Conservation (phyloP, 805 yeast species). For the Candida sakaeoensis region DNA sequence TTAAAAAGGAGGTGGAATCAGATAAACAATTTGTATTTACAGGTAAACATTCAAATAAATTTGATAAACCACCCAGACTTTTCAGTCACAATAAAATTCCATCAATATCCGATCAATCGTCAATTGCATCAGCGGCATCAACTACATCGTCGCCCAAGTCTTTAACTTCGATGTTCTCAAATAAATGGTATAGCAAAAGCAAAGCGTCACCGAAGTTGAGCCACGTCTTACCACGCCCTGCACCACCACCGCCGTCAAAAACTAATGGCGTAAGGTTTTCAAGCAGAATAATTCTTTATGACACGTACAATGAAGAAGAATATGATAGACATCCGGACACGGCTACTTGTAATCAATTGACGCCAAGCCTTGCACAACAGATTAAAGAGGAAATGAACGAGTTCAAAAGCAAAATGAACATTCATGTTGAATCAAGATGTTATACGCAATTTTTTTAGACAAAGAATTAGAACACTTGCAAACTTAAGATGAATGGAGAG, state of each 20-base stretch:
- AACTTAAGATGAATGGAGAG: too few species aligned
- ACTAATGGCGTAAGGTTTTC: constrained; percentile 57
- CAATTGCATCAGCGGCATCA: constrained; percentile 9
- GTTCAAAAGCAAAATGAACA: constrained; percentile 74
- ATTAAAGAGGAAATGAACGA: constrained; percentile 82
- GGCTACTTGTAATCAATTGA: constrained; percentile 88
- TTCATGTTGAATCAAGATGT: constrained; percentile 74
- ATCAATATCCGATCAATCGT: constrained; percentile 23
- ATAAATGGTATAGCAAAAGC: constrained; percentile 16
- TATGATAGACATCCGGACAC: constrained; percentile 92
- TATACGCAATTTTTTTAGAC: constrained; percentile 76
- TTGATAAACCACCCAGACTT: constrained; percentile 10
- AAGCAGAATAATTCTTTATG: constrained; percentile 76
- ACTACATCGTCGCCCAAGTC: constrained; percentile 28
- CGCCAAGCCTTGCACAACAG: constrained; percentile 81
- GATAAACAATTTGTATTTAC: constrained; percentile 1
- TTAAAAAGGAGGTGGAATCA: neutral
- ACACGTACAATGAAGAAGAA: constrained; percentile 76
- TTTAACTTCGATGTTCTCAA: constrained; percentile 27
- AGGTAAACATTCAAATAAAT: constrained; percentile 2
- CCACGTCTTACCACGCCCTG: constrained; percentile 1
- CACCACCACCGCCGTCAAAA: constrained; percentile 6
- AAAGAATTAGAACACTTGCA: too few species aligned
- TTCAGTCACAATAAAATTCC: constrained; percentile 31
- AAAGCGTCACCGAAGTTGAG: neutral